A percentile compares a stretch with the other conserved stretches of the same genome.
These are phyloP conservation scores for Boletus patriciae DNA, from an alignment of 768 basidiomycete species.

Conservation along the genomic window DNA sequence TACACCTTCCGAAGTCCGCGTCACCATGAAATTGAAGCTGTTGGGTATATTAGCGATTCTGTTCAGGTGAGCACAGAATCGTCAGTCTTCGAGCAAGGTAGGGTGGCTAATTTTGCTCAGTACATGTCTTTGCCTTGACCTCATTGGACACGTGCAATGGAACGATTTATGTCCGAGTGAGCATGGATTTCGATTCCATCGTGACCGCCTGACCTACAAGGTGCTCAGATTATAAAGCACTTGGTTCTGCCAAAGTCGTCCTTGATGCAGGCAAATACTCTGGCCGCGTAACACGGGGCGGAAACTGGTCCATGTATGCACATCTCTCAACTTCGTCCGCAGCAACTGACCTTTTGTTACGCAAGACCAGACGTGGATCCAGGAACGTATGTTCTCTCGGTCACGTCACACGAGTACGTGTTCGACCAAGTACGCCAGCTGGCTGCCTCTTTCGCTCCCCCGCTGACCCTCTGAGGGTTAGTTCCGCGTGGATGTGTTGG, in stretches of 20 bases:
- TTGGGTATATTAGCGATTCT: conserved; percentile 13
- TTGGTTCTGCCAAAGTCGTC: conserved; percentile 58
- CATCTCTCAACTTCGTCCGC: not conserved
- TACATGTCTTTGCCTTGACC: conserved; percentile 46
- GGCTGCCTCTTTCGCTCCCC: not conserved
- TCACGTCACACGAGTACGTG: conserved; percentile 60
- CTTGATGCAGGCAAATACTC: conserved; percentile 58
- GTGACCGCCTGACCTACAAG: conserved; percentile 8
- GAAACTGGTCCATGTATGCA: conserved; percentile 67
- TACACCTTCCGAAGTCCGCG: not conserved
- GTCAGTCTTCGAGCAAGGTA: not conserved
- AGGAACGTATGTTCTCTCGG: conserved; percentile 70
- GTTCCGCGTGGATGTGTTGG: conserved; percentile 67
- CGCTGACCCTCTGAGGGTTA: conserved; percentile 28
- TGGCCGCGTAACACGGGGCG: conserved; percentile 55
- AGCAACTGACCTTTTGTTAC: conserved; percentile 11
- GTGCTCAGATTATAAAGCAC: conserved; percentile 35
- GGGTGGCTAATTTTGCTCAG: conserved; percentile 8
- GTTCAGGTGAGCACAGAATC: conserved; percentile 9
- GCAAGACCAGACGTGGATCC: conserved; percentile 63
- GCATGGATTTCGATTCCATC: conserved; percentile 11
- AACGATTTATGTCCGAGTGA: conserved; percentile 68
- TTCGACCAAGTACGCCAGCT: conserved; percentile 63
- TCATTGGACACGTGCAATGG: conserved; percentile 66
- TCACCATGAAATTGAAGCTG: conserved; percentile 18